These are phyloP conservation scores for Heliamphora pulchella DNA, from an alignment of 179 eudicot genomes.

Conservation along the genomic window DNA sequence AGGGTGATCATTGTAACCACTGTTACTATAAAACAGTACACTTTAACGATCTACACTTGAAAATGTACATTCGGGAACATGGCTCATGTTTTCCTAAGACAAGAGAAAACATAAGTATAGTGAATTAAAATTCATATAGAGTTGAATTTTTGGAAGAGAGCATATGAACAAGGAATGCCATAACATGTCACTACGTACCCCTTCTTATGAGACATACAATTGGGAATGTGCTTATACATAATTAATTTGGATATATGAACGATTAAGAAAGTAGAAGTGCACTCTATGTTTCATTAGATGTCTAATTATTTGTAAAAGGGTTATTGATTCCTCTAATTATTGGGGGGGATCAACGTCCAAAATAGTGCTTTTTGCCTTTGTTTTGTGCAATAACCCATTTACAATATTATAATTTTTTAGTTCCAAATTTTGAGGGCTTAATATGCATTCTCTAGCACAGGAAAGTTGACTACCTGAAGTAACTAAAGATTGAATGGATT, in stretches of 20 bases:
- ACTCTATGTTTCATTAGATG: neutral
- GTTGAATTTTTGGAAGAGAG: too few relatives aligned
- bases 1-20: neutral
- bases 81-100: too few relatives aligned
- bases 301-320: neutral
- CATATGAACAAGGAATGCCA: too few relatives aligned
- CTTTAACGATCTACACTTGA: neutral
- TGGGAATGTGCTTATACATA: too few relatives aligned
- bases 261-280: neutral
- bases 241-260: neutral
- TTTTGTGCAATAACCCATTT: neutral
- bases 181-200: too few relatives aligned
- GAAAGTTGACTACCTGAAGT: neutral
- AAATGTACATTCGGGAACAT: neutral
- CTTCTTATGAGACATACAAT: too few relatives aligned
- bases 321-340: neutral
- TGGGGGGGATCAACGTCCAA: neutral
- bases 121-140: too few relatives aligned
- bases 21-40: neutral
- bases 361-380: neutral
- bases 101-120: too few relatives aligned
- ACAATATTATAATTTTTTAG: neutral
- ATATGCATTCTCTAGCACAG: neutral
- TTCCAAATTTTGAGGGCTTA: neutral
- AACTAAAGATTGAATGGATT: neutral